Percentiles rank a stretch among this genome's conserved stretches.
Evolutionary conservation across 306 rosid species (phyloP).

Genomic region (Erythrophleum fordii): DNA sequence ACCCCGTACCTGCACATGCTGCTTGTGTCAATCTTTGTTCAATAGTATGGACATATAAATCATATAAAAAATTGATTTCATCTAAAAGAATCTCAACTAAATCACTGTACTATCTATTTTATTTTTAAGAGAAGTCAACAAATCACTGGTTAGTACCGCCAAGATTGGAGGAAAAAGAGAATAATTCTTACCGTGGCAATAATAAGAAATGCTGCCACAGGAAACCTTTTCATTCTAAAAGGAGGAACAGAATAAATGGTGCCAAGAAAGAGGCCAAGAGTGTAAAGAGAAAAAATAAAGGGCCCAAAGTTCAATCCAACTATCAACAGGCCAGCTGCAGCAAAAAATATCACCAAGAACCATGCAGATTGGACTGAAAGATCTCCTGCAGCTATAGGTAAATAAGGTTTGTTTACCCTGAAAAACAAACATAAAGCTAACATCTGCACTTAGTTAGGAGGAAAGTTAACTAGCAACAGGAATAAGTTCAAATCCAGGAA

Average conservation of each 20-base stretch:
- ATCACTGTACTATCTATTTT: neutral
- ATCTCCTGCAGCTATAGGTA: slow-evolving; percentile 98
- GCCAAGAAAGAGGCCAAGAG: slow-evolving; percentile 89
- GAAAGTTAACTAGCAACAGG: neutral
- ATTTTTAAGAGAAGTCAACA: neutral
- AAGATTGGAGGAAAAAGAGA: slow-evolving; percentile 25
- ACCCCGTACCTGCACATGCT: slow-evolving; percentile 80
- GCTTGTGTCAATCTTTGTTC: slow-evolving; percentile 38
- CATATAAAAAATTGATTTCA: slow-evolving; percentile 21
- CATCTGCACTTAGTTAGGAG: slow-evolving; percentile 1
- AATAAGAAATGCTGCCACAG: slow-evolving; percentile 95
- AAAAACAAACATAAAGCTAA: slow-evolving; percentile 42
- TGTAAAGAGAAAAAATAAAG: slow-evolving; percentile 82
- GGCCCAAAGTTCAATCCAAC: slow-evolving; percentile 89
- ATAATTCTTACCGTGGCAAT: slow-evolving; percentile 79
- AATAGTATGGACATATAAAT: slow-evolving; percentile 18
- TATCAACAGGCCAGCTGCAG: slow-evolving; percentile 69
- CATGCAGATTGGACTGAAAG: slow-evolving; percentile 95
- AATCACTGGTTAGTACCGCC: slow-evolving; percentile 11
- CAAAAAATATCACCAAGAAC: slow-evolving; percentile 88
- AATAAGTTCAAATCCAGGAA: slow-evolving; percentile 4
- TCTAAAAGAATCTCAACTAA: slow-evolving; percentile 10
- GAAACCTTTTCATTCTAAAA: slow-evolving; percentile 89
- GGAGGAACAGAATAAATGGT: slow-evolving; percentile 97
- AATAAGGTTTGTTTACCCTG: slow-evolving; percentile 98